phyloP scores from a whole-genome alignment of 331 rosid genomes.

The Malus hybrid region DNA sequence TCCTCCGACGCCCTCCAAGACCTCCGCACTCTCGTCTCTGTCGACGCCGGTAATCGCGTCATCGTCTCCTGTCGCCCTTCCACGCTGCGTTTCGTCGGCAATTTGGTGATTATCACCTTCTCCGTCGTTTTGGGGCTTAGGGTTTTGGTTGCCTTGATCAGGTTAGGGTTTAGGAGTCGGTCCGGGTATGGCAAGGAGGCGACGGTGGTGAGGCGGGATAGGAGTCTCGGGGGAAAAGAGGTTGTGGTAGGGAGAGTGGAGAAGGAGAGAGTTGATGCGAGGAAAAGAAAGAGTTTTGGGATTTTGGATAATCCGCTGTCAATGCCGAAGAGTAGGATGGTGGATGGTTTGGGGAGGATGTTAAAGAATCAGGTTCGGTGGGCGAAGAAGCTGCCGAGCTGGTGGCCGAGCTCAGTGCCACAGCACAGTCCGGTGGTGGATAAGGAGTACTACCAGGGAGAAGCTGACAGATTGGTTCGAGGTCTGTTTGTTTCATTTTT shows the following conservation, averaged over 20 bases:
- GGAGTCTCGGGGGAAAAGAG: constrained; percentile 91
- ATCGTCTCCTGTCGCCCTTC: constrained; percentile 69
- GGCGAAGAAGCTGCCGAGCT: constrained; percentile 52
- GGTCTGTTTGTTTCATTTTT: too few species aligned
- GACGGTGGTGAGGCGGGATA: constrained; percentile 68
- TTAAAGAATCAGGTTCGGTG: constrained; percentile 19
- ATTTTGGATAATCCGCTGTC: constrained; percentile 30
- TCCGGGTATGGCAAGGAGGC: constrained; percentile 10
- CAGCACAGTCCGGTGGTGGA: constrained; percentile 3
- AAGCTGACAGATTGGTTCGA: constrained; percentile 66
- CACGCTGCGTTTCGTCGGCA: constrained; percentile 50
- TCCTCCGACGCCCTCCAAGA: constrained; percentile 53
- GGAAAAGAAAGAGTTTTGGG: constrained; percentile 18
- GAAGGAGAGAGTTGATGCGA: neutral
- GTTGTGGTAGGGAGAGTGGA: constrained; percentile 44
- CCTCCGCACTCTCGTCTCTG: constrained; percentile 50
- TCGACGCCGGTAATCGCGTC: constrained; percentile 38
- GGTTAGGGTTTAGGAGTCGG: constrained; percentile 30
- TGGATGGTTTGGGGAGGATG: constrained; percentile 9
- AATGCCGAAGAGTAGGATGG: neutral
- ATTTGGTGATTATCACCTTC: constrained; percentile 25
- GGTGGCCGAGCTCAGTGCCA: constrained; percentile 59
- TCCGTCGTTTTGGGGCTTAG: constrained; percentile 29
- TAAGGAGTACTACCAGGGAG: constrained; percentile 46
- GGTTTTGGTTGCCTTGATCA: constrained; percentile 24